A percentile compares a stretch with the other conserved stretches of the same genome.
Evolutionary conservation across 768 basidiomycete genomes (phyloP).

Genomic region (Pluteus cervinus): DNA sequence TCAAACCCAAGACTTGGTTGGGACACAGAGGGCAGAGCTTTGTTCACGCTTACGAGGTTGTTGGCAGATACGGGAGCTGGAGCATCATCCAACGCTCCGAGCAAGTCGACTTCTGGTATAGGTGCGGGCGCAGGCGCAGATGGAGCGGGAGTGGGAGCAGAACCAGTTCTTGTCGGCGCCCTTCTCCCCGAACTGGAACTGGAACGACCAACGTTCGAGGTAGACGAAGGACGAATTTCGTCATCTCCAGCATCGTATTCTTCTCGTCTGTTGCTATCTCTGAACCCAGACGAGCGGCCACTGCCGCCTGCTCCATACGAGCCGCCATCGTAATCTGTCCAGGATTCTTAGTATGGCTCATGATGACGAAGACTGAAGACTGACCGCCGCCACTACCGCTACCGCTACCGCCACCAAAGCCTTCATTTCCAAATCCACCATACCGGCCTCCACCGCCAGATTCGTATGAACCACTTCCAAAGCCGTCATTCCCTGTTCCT

Average conservation of each 20-base stretch:
- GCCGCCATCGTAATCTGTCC: slow-evolving; percentile 20
- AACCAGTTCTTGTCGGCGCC: slow-evolving; percentile 30
- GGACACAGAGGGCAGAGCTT: slow-evolving; percentile 48
- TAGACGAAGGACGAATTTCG: slow-evolving; percentile 36
- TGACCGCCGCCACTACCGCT: slow-evolving; percentile 9
- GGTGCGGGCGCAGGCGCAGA: slow-evolving; percentile 32
- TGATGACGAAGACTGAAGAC: slow-evolving; percentile 7
- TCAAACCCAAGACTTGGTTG: slow-evolving; percentile 29
- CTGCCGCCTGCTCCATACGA: slow-evolving; percentile 25
- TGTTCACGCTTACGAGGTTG: too few species aligned
- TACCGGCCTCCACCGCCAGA: slow-evolving; percentile 31
- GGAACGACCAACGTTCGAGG: slow-evolving; percentile 28
- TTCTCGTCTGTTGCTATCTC: slow-evolving; percentile 59
- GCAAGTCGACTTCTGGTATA: slow-evolving; percentile 58
- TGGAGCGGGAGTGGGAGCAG: slow-evolving; percentile 26
- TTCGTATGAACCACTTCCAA: slow-evolving; percentile 44
- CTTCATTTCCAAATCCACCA: slow-evolving; percentile 41
- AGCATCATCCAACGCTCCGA: slow-evolving; percentile 77
- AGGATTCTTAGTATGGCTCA: background rate
- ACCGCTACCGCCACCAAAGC: slow-evolving; percentile 23
- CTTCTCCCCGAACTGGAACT: slow-evolving; percentile 12
- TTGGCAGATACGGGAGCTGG: slow-evolving; percentile 26
- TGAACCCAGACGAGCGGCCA: slow-evolving; percentile 37
- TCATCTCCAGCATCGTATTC: slow-evolving; percentile 98
- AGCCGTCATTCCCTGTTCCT: slow-evolving; percentile 80